Percentiles rank a stretch among this genome's conserved stretches.
Conservation (phyloP, 352 stramenopile species). For the Phytophthora fragariae region DNA sequence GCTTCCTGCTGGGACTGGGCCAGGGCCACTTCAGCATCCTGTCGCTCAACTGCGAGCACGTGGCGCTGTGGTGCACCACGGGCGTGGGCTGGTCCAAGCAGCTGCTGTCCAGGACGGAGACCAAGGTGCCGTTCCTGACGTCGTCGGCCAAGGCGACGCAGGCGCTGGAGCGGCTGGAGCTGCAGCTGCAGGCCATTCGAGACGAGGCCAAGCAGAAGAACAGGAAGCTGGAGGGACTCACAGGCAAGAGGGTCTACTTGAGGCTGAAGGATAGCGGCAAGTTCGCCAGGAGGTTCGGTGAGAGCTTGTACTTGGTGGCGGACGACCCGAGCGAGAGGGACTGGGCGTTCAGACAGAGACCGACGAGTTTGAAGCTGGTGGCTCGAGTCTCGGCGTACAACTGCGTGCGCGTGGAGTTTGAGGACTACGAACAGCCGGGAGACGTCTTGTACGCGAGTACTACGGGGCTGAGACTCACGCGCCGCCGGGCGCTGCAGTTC, state of each 20-base stretch:
- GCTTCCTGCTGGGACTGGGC: constrained; percentile 69
- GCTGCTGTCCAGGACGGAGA: constrained; percentile 58
- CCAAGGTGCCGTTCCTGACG: constrained; percentile 58
- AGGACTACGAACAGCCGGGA: constrained; percentile 45
- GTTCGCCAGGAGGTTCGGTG: constrained; percentile 67
- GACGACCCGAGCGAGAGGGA: constrained; percentile 71
- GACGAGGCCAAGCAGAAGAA: constrained; percentile 43
- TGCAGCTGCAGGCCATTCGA: constrained; percentile 44
- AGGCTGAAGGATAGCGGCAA: constrained; percentile 41
- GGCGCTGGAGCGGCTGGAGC: constrained; percentile 43
- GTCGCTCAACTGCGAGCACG: constrained; percentile 79
- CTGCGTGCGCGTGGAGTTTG: constrained; percentile 59
- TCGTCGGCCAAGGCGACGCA: constrained; percentile 40
- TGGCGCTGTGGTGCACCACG: constrained; percentile 81
- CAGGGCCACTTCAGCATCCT: constrained; percentile 79
- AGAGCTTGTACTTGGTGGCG: constrained; percentile 59
- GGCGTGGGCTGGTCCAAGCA: constrained; percentile 82
- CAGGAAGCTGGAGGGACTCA: constrained; percentile 37
- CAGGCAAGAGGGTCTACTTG: constrained; percentile 68
- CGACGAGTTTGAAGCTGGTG: constrained; percentile 55
- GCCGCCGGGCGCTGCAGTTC: constrained; percentile 55
- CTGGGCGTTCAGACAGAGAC: constrained; percentile 65
- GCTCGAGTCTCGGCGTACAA: constrained; percentile 60
- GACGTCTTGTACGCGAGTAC: constrained; percentile 64
- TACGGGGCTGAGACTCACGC: constrained; percentile 59